Base-by-base conservation (phyloP, 1,284 basidiomycete genomes). In the Chiua sp. region DNA sequence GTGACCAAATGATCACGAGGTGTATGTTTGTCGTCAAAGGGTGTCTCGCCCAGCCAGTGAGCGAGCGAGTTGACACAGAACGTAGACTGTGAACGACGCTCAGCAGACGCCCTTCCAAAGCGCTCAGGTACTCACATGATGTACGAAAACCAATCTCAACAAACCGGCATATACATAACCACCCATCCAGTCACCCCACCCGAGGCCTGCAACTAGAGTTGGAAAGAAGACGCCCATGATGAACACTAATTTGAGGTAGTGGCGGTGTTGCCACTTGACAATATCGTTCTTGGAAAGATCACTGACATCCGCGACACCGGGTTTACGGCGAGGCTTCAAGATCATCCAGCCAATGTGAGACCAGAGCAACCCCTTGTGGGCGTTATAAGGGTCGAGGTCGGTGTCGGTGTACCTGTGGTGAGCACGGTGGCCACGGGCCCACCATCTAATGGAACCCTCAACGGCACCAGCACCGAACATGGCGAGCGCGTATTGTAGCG, bases 401-500 rank as follows among this genome's bases (percentile, higher is more conserved):
- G 95, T 97, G 79, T 98, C 96, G 72, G 94, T 97, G 81, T 97
- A 96, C 55, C 94, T 86, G 76, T 96, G 94, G 78, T 97, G 94
- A 12, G 95, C 93, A 63, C 95, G 90, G 80, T 97, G 94, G 60
- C 93, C 93, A 51, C 94, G 86, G n/a, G 88, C 88, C 95, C 95
- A 97, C 95, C 94, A 97, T 74, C 90, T 90, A 78, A 96, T 94
- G 22, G 93, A 94, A 28, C 95, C 94, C 71, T 97, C 86, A 37
- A 94, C 91, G 15, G 95, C 92, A 57, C 94, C 94, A 2, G 92
- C 88, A 57, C 94, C 95, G 15, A 88, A 84, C 23, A 90, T 66
- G 12, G 92, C 91, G 55, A 96, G 85, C 67, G 85, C 78, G 74
- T 92, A 94, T 73, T 96, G 87, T 6, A 96, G 79, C 12, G 91